Base-by-base conservation (phyloP, 2,329 filamentous ascomycete species). In the Microsporum canis region DNA sequence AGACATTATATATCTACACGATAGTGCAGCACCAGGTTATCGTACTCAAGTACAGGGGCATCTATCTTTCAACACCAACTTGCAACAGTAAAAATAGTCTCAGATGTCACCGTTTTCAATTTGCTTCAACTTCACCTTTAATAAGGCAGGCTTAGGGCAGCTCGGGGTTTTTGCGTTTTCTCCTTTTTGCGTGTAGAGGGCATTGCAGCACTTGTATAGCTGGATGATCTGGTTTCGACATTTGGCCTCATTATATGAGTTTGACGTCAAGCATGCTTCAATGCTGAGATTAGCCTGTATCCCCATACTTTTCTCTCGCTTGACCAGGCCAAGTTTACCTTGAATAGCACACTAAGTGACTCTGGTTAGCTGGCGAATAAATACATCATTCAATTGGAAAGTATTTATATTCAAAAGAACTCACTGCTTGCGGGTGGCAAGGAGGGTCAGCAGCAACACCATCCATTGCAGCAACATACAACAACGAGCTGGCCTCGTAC, bases 201-300 rank as follows among this genome's bases (percentile, higher is more conserved):
- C 82, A 69, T 91, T 86, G 75, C 94, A 99, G 76, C 94, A 99
- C 67, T 94, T 87, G 74, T 97, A 99, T 29, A 99, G 78, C 2
- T 90, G 89, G 71, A 92, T 86, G 61, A 99, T 82, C 69, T 90
- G 79, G 17, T 77, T 73, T 70, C 87, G 83, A 74, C 94, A 99
- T 70, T 86, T 95, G 49, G 84, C 84, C 75, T 97, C 91, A 63
- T 95, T 84, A 77, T 88, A 97, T 60, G 84, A 85, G 73, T 91
- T 91, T 74, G 86, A 92, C 55, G 83, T 84, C 64, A 99, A 79
- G 70, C 94, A 99, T 67, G 86, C 90, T 95, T 27, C 29, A 41
- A 8, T 23, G n/a, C 17, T 38, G 23, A 41, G 33, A 43, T 57
- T 31, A 57, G 55, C 55, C 6, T n/a, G 10, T 57, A 39, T 17